phyloP scores from a whole-genome alignment of 163 green algal species.

The Scenedesmus sp. region DNA sequence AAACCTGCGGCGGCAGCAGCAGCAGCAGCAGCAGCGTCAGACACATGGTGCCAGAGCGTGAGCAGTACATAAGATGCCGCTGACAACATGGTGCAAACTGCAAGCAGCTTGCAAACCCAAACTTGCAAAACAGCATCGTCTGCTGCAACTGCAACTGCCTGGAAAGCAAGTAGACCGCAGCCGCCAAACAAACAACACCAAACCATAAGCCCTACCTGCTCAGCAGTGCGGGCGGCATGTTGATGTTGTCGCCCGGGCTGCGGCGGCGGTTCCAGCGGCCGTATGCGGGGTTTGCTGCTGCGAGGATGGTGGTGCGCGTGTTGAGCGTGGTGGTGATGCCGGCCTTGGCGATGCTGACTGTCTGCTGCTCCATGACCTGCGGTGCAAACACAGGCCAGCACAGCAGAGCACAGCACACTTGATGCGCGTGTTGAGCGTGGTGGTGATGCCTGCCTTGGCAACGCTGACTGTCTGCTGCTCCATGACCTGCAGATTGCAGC shows the following conservation, averaged over 20 bases:
- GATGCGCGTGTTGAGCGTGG: neutral
- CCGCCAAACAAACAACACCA: neutral
- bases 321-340: slow-evolving; percentile 99
- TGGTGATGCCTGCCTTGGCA: neutral
- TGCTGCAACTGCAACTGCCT: neutral
- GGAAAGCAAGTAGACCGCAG: neutral
- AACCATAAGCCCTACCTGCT: slow-evolving; percentile 28
- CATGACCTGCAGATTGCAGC: neutral
- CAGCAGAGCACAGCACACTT: neutral
- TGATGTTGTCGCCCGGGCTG: slow-evolving; percentile 98
- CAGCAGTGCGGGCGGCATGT: slow-evolving; percentile 79
- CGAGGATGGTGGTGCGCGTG: slow-evolving; percentile 95
- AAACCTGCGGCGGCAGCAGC: slow-evolving; percentile 79
- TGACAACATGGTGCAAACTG: neutral
- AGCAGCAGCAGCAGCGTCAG: neutral
- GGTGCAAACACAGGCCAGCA: neutral
- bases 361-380: slow-evolving; percentile 97
- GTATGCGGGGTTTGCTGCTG: slow-evolving; percentile 95
- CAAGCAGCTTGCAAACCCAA: neutral
- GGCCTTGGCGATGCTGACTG: slow-evolving; percentile 98
- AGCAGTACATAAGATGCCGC: too few relatives aligned
- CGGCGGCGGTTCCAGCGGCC: slow-evolving; percentile 76
- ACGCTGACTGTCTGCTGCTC: neutral
- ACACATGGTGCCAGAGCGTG: neutral
- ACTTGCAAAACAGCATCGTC: neutral